These are phyloP conservation scores for Grosmannia huntii DNA, from an alignment of 2,329 filamentous ascomycete genomes.

Conservation along the genomic window DNA sequence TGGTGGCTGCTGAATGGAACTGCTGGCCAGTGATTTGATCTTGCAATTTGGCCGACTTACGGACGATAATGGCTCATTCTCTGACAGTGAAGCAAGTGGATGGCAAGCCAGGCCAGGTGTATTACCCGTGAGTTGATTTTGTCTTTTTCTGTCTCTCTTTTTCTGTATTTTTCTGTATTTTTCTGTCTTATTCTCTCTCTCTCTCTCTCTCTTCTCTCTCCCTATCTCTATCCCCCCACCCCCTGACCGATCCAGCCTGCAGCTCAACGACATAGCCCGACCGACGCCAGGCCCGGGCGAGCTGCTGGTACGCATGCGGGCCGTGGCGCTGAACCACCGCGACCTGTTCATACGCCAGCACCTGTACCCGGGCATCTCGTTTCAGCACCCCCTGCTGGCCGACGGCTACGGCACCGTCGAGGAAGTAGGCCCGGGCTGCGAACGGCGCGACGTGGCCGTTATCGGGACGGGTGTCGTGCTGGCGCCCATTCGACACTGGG, in stretches of 20 bases:
- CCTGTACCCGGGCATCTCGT: constrained; percentile 76
- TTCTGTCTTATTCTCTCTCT: neutral
- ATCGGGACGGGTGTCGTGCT: constrained; percentile 61
- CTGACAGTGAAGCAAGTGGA: constrained; percentile 57
- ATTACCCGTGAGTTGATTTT: constrained; percentile 50
- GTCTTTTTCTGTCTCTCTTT: neutral
- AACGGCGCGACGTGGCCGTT: constrained; percentile 26
- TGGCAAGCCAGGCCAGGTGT: constrained; percentile 71
- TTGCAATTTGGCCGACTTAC: neutral
- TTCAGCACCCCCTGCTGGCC: constrained; percentile 64
- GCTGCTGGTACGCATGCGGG: constrained; percentile 62
- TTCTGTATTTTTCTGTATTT: neutral
- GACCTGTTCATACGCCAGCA: constrained; percentile 91
- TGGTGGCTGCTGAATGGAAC: too few relatives aligned
- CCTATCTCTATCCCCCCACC: too few relatives aligned
- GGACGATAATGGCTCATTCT: constrained; percentile 34
- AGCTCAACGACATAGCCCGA: constrained; percentile 46
- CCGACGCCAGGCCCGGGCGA: constrained; percentile 53
- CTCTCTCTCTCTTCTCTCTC: neutral
- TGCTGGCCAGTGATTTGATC: too few relatives aligned
- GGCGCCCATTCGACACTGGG: constrained; percentile 70
- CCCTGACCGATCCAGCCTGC: constrained; percentile 28
- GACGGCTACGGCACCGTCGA: constrained; percentile 72
- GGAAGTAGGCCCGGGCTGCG: constrained; percentile 38
- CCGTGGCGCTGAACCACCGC: constrained; percentile 83